Evolutionary conservation across 2,329 filamentous ascomycete genomes (phyloP).

Genomic region (Microsporum canis): DNA sequence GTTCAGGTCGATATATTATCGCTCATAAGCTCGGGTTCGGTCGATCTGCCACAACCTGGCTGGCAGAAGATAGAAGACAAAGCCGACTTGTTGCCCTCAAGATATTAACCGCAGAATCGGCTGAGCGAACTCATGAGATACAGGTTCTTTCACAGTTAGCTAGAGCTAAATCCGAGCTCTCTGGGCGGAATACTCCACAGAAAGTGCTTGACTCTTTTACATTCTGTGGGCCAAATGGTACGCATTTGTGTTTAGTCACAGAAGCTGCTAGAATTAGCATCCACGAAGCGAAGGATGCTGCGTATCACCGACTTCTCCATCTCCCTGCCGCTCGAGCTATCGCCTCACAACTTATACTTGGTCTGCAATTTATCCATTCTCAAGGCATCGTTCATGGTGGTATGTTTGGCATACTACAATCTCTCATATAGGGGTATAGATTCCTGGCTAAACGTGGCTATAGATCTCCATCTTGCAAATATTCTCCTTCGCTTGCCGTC

Average conservation of each 20-base stretch:
- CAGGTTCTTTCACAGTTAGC: slow-evolving; percentile 12
- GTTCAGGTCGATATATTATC: slow-evolving; percentile 12
- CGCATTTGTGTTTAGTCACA: slow-evolving; percentile 16
- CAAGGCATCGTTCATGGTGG: slow-evolving; percentile 21
- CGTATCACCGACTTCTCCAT: slow-evolving; percentile 13
- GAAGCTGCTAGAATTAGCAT: slow-evolving; percentile 15
- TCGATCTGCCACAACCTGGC: slow-evolving; percentile 13
- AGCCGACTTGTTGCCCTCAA: slow-evolving; percentile 6
- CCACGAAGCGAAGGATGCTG: slow-evolving; percentile 14
- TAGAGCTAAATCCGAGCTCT: slow-evolving; percentile 2
- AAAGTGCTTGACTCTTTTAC: slow-evolving; percentile 15
- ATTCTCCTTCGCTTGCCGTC: slow-evolving; percentile 16
- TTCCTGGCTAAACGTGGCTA: neutral
- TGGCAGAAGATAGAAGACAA: neutral
- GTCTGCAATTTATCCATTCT: slow-evolving; percentile 19
- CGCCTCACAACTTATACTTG: slow-evolving; percentile 17
- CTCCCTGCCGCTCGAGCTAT: slow-evolving; percentile 16
- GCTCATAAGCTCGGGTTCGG: slow-evolving; percentile 15
- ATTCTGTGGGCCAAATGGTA: slow-evolving; percentile 17
- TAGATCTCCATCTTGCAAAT: slow-evolving; percentile 20
- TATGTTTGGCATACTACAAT: slow-evolving; percentile 11
- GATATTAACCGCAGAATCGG: slow-evolving; percentile 6
- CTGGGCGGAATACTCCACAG: slow-evolving; percentile 14
- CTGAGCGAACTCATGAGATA: slow-evolving; percentile 6
- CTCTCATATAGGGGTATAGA: neutral